Evolutionary conservation across 306 rosid species (phyloP).

Genomic region (Abrus pulchellus): DNA sequence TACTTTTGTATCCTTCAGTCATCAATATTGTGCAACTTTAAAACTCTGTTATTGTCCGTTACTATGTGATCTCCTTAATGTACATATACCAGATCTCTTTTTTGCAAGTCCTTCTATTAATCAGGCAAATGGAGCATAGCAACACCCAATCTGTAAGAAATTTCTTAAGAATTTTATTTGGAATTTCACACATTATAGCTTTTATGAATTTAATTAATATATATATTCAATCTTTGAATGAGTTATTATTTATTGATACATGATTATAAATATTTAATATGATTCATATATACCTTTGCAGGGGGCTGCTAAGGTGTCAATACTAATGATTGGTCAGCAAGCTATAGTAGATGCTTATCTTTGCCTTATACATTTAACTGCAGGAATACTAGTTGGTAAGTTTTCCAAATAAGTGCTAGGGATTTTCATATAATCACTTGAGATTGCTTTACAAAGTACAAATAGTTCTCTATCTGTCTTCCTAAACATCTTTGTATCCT

Average conservation of each 20-base stretch:
- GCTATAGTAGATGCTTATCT: constrained; percentile 99
- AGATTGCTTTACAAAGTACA: constrained; percentile 2
- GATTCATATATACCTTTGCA: constrained; percentile 51
- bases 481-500: constrained; percentile 1
- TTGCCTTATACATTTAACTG: constrained; percentile 94
- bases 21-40: constrained; percentile 29
- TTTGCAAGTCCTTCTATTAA: constrained; percentile 95
- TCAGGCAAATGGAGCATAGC: constrained; percentile 99
- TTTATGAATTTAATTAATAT: constrained; percentile 25
- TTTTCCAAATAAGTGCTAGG: constrained; percentile 13
- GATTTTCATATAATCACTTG: constrained; percentile 14
- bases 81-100: constrained; percentile 76
- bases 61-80: constrained; percentile 62
- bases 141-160: constrained; percentile 93
- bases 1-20: constrained; percentile 92
- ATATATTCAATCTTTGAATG: constrained; percentile 33
- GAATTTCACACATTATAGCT: constrained; percentile 31
- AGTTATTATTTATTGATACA: constrained; percentile 19
- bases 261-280: constrained; percentile 6
- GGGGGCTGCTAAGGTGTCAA: constrained; percentile 99
- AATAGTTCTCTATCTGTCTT: not conserved
- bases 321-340: constrained; percentile 95
- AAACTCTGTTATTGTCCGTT: constrained; percentile 43
- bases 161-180: constrained; percentile 34
- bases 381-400: constrained; percentile 96